These are phyloP conservation scores for Silybum marianum DNA, from an alignment of 129 eudicot genomes.

Conservation along the genomic window DNA sequence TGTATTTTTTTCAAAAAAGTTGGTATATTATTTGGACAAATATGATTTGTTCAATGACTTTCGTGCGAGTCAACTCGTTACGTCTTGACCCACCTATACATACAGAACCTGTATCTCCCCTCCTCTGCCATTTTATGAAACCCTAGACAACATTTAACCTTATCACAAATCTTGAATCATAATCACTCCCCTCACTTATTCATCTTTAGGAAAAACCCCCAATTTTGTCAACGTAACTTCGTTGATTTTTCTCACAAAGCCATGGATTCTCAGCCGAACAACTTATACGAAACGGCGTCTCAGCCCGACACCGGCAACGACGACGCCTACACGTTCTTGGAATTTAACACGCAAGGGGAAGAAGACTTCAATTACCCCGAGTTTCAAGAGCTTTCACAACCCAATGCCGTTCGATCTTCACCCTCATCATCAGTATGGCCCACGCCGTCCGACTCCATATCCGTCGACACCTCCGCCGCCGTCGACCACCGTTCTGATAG, in stretches of 20 bases:
- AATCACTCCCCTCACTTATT: conserved; percentile 15
- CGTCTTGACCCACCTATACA: conserved; percentile 7
- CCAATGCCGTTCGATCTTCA: conserved; percentile 49
- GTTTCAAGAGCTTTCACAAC: conserved; percentile 80
- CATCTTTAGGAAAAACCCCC: conserved; percentile 20
- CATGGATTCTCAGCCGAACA: conserved; percentile 74
- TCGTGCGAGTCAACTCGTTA: conserved; percentile 22
- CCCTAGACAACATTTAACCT: conserved; percentile 25
- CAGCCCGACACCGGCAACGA: conserved; percentile 90
- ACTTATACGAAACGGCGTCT: conserved; percentile 87
- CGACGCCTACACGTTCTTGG: conserved; percentile 93
- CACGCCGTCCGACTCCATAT: conserved; percentile 61
- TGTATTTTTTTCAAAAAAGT: no score
- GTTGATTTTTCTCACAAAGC: not conserved
- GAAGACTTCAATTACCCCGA: conserved; percentile 75
- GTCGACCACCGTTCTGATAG: conserved; percentile 55
- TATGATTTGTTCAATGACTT: not conserved
- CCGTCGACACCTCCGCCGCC: conserved; percentile 43
- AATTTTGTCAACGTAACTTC: conserved; percentile 16
- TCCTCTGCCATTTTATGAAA: conserved; percentile 5
- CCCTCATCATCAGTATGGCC: conserved; percentile 58
- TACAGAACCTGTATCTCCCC: conserved; percentile 1
- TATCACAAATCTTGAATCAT: conserved; percentile 13
- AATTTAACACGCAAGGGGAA: conserved; percentile 82
- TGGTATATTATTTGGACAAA: no score